These are phyloP conservation scores for Pestalotiopsis sp. DNA, from an alignment of 2,329 filamentous ascomycete species.

Conservation along the genomic window DNA sequence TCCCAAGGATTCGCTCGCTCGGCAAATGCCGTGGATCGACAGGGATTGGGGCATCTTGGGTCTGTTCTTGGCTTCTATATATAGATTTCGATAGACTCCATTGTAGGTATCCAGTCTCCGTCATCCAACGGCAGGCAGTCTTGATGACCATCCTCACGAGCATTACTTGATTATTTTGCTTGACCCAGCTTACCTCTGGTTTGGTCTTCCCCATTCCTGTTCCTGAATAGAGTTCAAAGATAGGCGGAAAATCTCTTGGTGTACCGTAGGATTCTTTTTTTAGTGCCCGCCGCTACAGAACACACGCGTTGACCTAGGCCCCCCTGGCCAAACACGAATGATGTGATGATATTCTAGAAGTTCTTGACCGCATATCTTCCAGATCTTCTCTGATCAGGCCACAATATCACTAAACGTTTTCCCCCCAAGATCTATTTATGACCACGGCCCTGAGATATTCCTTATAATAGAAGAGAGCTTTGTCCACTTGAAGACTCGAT, in stretches of 20 bases:
- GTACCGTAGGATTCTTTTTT: background rate
- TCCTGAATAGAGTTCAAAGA: background rate
- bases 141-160: no score
- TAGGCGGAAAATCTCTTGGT: background rate
- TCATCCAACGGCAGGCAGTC: no score
- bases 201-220: background rate
- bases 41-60: no score
- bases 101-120: no score
- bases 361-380: background rate
- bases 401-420: background rate
- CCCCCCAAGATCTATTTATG: background rate
- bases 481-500: background rate
- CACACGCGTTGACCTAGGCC: background rate
- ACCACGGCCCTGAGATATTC: background rate
- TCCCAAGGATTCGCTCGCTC: no score
- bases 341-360: background rate
- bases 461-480: background rate
- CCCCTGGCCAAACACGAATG: background rate
- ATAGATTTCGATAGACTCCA: no score
- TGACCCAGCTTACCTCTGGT: no score
- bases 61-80: no score
- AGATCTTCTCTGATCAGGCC: background rate
- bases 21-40: no score
- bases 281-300: background rate
- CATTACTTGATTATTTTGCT: no score